phyloP scores from a whole-genome alignment of 768 basidiomycete genomes.

The Psilocybe subaeruginosa region DNA sequence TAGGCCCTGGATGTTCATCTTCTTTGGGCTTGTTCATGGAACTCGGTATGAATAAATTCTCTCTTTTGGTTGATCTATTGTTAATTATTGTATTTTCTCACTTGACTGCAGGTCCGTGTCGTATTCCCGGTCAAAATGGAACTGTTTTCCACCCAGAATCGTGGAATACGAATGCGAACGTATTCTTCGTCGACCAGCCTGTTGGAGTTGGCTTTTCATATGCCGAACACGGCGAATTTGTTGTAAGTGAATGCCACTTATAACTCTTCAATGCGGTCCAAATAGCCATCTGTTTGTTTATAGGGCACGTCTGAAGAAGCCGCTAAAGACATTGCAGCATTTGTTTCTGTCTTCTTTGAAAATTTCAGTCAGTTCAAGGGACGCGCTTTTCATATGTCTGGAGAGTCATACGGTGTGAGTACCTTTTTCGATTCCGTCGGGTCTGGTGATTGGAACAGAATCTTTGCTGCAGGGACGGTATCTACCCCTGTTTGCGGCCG shows the following conservation, averaged over 20 bases:
- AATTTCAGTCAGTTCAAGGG: slow-evolving; percentile 74
- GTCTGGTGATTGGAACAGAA: background rate
- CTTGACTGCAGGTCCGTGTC: slow-evolving; percentile 60
- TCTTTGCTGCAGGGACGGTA: slow-evolving; percentile 57
- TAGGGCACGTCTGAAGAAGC: slow-evolving; percentile 70
- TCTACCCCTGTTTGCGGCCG: slow-evolving; percentile 74
- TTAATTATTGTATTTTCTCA: no score
- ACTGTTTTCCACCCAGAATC: slow-evolving; percentile 59
- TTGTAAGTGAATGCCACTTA: slow-evolving; percentile 37
- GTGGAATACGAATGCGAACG: slow-evolving; percentile 71
- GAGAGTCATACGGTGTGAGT: slow-evolving; percentile 79
- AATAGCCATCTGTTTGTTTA: no score
- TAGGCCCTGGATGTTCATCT: slow-evolving; percentile 45
- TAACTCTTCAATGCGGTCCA: background rate
- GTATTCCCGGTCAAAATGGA: slow-evolving; percentile 51
- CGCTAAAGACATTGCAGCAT: slow-evolving; percentile 70
- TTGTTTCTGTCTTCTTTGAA: slow-evolving; percentile 75
- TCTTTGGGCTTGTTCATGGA: slow-evolving; percentile 76
- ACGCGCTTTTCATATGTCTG: slow-evolving; percentile 63
- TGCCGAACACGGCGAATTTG: slow-evolving; percentile 63
- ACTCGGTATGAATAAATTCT: slow-evolving; percentile 48
- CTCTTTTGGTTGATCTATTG: no score
- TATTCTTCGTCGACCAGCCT: slow-evolving; percentile 68
- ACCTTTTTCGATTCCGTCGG: background rate
- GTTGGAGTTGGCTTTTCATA: slow-evolving; percentile 66